A percentile compares a stretch with the other conserved stretches of the same genome.
Evolutionary conservation across 495 filamentous ascomycete genomes (phyloP).

Genomic region (Xylaria nigripes): DNA sequence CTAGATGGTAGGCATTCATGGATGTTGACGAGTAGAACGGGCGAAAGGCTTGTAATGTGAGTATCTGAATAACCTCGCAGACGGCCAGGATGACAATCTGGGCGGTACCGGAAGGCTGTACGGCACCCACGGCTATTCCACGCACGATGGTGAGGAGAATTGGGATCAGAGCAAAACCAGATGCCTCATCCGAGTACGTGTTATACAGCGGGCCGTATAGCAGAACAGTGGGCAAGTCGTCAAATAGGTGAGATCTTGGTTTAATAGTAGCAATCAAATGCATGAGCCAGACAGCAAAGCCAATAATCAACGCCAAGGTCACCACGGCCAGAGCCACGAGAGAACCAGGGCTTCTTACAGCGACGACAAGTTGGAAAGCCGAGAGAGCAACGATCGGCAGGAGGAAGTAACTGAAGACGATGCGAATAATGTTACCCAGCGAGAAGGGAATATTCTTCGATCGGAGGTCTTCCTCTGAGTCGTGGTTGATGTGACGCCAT

Average conservation of each 20-base stretch:
- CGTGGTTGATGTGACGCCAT: conserved; percentile 56
- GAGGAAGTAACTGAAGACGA: conserved; percentile 87
- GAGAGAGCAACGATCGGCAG: conserved; percentile 78
- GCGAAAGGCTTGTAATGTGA: conserved; percentile 80
- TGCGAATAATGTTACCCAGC: conserved; percentile 73
- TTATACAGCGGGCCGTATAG: conserved; percentile 96
- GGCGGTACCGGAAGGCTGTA: conserved; percentile 87
- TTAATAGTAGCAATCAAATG: conserved; percentile 70
- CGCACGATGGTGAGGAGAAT: conserved; percentile 74
- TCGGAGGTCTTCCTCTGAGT: conserved; percentile 78
- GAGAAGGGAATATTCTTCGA: conserved; percentile 93
- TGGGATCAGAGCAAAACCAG: conserved; percentile 76
- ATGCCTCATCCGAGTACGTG: conserved; percentile 84
- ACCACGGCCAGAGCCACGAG: conserved; percentile 66
- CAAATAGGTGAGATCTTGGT: conserved; percentile 79
- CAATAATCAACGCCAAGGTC: conserved; percentile 60
- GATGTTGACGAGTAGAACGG: conserved; percentile 87
- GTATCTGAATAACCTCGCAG: conserved; percentile 85
- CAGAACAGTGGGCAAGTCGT: conserved; percentile 83
- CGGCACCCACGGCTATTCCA: conserved; percentile 83
- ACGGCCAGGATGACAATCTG: conserved; percentile 87
- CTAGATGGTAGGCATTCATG: conserved; percentile 93
- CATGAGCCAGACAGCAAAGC: conserved; percentile 69
- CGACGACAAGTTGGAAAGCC: conserved; percentile 83
- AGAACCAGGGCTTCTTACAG: conserved; percentile 53